Evolutionary conservation across 495 filamentous ascomycete genomes (phyloP).

Genomic region (Xylaria telfairii): DNA sequence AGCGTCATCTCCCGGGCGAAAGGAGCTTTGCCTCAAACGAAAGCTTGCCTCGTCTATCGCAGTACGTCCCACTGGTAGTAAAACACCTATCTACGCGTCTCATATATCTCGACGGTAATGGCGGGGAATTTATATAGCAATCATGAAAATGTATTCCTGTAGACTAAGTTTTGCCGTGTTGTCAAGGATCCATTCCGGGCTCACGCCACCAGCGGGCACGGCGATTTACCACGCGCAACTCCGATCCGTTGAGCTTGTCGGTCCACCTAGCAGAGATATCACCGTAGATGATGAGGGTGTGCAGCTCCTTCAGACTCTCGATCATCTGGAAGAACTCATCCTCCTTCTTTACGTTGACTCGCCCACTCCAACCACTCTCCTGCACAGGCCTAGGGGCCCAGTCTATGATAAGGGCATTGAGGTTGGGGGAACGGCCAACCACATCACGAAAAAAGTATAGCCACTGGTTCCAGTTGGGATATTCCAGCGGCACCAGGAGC

Average conservation of each 20-base stretch:
- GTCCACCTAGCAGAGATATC: conserved; percentile 29
- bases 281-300: conserved; percentile 30
- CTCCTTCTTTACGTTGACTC: conserved; percentile 34
- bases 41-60: background rate
- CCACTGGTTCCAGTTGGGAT: conserved; percentile 42
- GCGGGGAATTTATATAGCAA: background rate
- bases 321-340: conserved; percentile 33
- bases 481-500: conserved; percentile 32
- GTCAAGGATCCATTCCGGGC: conserved; percentile 29
- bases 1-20: too few species aligned
- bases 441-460: conserved; percentile 32
- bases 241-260: conserved; percentile 22
- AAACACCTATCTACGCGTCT: background rate
- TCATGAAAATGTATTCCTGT: background rate
- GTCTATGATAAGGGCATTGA: conserved; percentile 32
- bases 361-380: conserved; percentile 28
- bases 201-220: conserved; percentile 35
- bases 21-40: background rate
- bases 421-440: conserved; percentile 8
- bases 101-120: background rate
- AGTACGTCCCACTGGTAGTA: background rate
- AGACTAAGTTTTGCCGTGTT: background rate
- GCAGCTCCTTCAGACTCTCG: conserved; percentile 26
- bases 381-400: conserved; percentile 33
- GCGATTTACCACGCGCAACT: conserved; percentile 23